Evolutionary conservation across 441 rosid genomes (phyloP), one percentile per base, ranked within the genome.

Genomic region (Erodium moschatum): DNA sequence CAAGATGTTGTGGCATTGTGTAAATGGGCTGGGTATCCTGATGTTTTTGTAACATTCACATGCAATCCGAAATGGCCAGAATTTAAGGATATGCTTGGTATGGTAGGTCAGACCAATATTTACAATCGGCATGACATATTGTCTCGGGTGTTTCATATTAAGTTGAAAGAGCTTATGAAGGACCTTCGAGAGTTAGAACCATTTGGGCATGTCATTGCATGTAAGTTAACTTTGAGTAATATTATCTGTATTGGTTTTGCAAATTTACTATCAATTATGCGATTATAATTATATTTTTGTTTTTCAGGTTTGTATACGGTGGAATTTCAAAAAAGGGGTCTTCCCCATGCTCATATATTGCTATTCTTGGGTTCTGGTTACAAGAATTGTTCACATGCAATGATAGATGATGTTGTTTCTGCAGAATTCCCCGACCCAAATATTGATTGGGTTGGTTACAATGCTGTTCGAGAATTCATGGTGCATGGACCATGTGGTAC

Each of bases 281-380:
- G 38, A 33, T 33, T 33, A 5, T 33, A n/a, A n/a, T 29, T 29
- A 1, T 4, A 29, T 29, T 4, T 29, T 29, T 4, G 1, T 29
- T 29, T 29, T 38, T 7, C 11, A 40, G 46, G 46, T 40, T 7
- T 40, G 12, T 56, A 58, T 10, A 64, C 18, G 0, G 15, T 70
- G 0, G 75, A 75, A 18, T 68, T 38, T 4, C 69, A 73, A 12
- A 75, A 78, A 64, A 11, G 60, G 4, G 70, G 77, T 0, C 38
- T 73, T 0, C 73, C 64, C 0, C 73, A 70, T 50, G 75, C 69
- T 1, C 75, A 75, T 24, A 72, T 70, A 20, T 3, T 67, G 0
- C 0, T 75, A 7, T 70, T 27, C 20, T 11, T 69, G 1, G 52
- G 66, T 1, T 27, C 64, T 0, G 3, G 48, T 5, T 50, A 68